These are phyloP conservation scores for Cercospora janseana DNA, from an alignment of 2,329 filamentous ascomycete genomes.

Conservation along the genomic window DNA sequence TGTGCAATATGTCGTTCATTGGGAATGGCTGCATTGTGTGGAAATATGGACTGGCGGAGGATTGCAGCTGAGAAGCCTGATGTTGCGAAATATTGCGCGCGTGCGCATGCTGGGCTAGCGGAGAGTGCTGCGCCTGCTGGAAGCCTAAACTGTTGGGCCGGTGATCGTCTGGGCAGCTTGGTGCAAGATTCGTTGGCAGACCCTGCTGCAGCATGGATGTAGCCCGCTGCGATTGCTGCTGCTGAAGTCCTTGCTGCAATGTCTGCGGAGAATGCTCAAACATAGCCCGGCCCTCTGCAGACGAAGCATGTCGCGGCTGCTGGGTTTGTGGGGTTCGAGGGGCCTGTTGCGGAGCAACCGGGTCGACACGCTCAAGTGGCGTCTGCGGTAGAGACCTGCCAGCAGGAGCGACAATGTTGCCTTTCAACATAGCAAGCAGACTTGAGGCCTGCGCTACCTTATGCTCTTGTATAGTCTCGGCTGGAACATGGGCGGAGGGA, in stretches of 20 bases:
- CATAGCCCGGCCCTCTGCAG: conserved; percentile 44
- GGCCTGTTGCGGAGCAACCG: conserved; percentile 46
- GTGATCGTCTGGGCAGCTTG: conserved; percentile 10
- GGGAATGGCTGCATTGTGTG: conserved; percentile 7
- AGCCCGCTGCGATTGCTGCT: no score
- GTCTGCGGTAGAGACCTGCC: conserved; percentile 34
- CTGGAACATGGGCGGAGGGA: conserved; percentile 18
- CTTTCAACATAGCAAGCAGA: conserved; percentile 57
- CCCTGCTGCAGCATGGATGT: conserved; percentile 29
- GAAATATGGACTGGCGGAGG: neutral
- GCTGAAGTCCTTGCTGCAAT: conserved; percentile 35
- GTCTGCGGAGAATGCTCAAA: conserved; percentile 47
- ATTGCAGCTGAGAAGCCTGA: neutral
- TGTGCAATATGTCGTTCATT: conserved; percentile 9
- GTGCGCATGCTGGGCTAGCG: neutral
- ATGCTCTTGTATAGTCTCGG: conserved; percentile 38
- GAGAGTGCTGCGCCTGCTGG: neutral
- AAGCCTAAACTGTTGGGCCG: conserved; percentile 4
- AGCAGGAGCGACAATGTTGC: conserved; percentile 32
- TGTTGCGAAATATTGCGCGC: conserved; percentile 1
- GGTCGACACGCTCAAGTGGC: conserved; percentile 54
- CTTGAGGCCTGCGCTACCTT: conserved; percentile 41
- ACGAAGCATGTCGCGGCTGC: conserved; percentile 46
- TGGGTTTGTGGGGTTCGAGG: conserved; percentile 57
- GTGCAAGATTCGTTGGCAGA: conserved; percentile 18